Conservation (phyloP, 2,329 filamentous ascomycete genomes). For the Cadophora sp. region DNA sequence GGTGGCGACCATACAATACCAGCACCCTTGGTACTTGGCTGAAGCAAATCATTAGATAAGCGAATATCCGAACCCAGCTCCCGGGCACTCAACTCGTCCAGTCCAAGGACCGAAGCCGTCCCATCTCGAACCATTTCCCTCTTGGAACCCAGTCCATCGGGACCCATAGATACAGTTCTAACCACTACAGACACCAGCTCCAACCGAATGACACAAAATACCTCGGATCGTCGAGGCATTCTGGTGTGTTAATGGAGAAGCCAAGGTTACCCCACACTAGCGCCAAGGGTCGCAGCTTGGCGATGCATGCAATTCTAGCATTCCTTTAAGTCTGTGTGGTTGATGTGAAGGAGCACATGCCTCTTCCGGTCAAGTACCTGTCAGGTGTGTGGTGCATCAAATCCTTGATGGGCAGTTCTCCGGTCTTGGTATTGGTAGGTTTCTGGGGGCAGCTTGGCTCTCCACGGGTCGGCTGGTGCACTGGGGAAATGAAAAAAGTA, state of each 20-base stretch:
- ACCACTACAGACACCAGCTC: background rate
- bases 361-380: background rate
- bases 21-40: background rate
- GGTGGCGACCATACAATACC: too few species aligned
- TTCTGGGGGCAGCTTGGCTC: conserved; percentile 3
- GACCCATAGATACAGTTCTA: background rate
- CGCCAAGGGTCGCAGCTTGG: conserved; percentile 7
- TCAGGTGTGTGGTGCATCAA: background rate
- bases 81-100: background rate
- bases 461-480: background rate
- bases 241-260: background rate
- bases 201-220: conserved; percentile 13
- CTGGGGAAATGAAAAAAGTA: background rate
- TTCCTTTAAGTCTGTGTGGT: background rate
- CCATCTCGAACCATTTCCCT: background rate
- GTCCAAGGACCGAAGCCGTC: background rate
- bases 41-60: background rate
- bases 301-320: background rate
- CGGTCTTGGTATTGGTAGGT: conserved; percentile 4
- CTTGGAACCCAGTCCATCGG: background rate
- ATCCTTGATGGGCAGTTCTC: background rate
- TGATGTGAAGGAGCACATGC: background rate
- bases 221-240: conserved; percentile 12
- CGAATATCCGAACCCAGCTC: background rate
- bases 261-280: conserved; percentile 13